Percentiles rank a stretch among this genome's conserved stretches.
These are phyloP conservation scores for Eutrema salsugineum DNA, from an alignment of 441 rosid genomes.

Conservation along the genomic window DNA sequence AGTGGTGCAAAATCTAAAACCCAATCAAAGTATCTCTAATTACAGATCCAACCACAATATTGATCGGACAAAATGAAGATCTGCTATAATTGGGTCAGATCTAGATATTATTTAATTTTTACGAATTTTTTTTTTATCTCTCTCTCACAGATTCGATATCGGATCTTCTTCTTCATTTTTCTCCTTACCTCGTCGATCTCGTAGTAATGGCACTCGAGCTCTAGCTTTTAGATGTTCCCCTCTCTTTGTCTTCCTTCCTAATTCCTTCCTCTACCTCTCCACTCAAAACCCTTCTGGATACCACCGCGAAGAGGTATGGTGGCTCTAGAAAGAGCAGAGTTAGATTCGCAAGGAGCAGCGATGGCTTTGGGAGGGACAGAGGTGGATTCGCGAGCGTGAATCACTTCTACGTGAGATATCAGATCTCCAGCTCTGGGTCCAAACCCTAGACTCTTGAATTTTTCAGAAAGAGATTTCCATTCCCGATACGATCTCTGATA, in stretches of 20 bases:
- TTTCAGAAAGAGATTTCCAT: slow-evolving; percentile 36
- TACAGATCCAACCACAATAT: too few relatives aligned
- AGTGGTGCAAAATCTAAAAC: too few relatives aligned
- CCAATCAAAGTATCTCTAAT: too few relatives aligned
- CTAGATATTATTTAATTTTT: too few relatives aligned
- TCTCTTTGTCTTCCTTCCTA: slow-evolving; percentile 25
- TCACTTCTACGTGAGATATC: slow-evolving; percentile 52
- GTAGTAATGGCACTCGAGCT: neutral
- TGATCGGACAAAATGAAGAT: too few relatives aligned
- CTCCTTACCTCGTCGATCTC: slow-evolving; percentile 15
- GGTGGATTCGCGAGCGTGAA: slow-evolving; percentile 79
- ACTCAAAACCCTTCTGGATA: slow-evolving; percentile 26
- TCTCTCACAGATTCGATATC: too few relatives aligned
- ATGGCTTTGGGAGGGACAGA: slow-evolving; percentile 81
- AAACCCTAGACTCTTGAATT: slow-evolving; percentile 44
- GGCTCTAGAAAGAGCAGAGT: slow-evolving; percentile 89
- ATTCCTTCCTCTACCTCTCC: slow-evolving; percentile 36
- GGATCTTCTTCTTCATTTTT: too few relatives aligned
- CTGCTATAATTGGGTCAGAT: too few relatives aligned
- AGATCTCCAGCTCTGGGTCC: slow-evolving; percentile 52
- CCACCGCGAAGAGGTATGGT: slow-evolving; percentile 51
- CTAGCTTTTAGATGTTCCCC: slow-evolving; percentile 29
- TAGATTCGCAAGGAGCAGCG: slow-evolving; percentile 95
- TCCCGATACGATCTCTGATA: slow-evolving; percentile 40
- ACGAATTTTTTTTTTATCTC: too few relatives aligned